These are phyloP conservation scores for Pseudovirgaria hyperparasitica DNA, from an alignment of 2,329 filamentous ascomycete genomes.

Conservation along the genomic window DNA sequence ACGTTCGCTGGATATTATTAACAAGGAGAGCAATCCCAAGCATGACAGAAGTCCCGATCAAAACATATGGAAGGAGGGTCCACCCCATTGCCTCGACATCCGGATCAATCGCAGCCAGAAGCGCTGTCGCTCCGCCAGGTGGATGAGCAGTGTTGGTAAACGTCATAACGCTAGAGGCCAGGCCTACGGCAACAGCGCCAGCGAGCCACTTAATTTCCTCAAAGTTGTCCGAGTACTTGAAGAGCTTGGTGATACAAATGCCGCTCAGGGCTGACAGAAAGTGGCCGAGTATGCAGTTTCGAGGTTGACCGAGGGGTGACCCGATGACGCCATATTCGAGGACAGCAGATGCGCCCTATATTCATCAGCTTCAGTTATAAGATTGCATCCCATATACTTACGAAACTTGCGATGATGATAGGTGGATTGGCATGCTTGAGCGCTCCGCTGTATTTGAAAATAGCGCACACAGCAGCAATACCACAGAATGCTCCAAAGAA, in stretches of 20 bases:
- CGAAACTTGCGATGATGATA: conserved; percentile 30
- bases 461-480: conserved; percentile 27
- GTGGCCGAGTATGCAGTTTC: conserved; percentile 34
- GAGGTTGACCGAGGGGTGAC: conserved; percentile 34
- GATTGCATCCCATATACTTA: conserved; percentile 10
- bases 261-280: conserved; percentile 31
- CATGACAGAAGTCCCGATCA: conserved; percentile 31
- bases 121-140: conserved; percentile 36
- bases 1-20: conserved; percentile 35
- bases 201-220: conserved; percentile 31
- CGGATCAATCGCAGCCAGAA: conserved; percentile 29
- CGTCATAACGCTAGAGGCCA: conserved; percentile 32
- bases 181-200: conserved; percentile 29
- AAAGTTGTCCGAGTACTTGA: conserved; percentile 25
- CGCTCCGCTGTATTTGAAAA: conserved; percentile 26
- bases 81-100: conserved; percentile 31
- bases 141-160: conserved; percentile 36
- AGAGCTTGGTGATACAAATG: conserved; percentile 32
- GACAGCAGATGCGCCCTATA: conserved; percentile 33
- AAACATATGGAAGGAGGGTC: conserved; percentile 30
- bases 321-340: conserved; percentile 35
- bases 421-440: conserved; percentile 28
- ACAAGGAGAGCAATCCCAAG: conserved; percentile 27
- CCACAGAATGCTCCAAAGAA: conserved; percentile 32
- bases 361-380: background rate